Conservation (phyloP, 2,329 filamentous ascomycete genomes). For the Xylaria sp. region DNA sequence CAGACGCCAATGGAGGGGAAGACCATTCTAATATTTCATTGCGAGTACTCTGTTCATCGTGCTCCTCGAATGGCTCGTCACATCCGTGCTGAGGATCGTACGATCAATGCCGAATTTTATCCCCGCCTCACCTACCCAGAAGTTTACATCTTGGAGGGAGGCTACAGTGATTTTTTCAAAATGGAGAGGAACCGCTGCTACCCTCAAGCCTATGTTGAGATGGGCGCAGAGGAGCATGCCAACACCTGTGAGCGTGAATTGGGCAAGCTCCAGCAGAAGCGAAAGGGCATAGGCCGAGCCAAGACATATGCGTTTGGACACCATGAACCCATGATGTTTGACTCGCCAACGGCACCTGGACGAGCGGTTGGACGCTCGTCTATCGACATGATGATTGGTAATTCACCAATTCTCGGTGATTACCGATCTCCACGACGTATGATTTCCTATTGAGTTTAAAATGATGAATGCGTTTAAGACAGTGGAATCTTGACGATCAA, state of each 20-base stretch:
- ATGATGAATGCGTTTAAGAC: slow-evolving; percentile 16
- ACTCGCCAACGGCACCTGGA: slow-evolving; percentile 68
- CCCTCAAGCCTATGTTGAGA: slow-evolving; percentile 95
- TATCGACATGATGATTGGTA: slow-evolving; percentile 57
- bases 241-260: slow-evolving; percentile 94
- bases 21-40: slow-evolving; percentile 91
- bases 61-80: slow-evolving; percentile 96
- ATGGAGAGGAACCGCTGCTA: slow-evolving; percentile 83
- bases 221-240: slow-evolving; percentile 92
- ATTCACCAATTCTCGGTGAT: slow-evolving; percentile 57
- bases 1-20: slow-evolving; percentile 71
- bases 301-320: slow-evolving; percentile 97
- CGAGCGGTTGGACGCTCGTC: slow-evolving; percentile 55
- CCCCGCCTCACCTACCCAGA: slow-evolving; percentile 94
- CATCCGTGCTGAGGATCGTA: slow-evolving; percentile 88
- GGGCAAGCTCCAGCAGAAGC: slow-evolving; percentile 86
- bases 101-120: slow-evolving; percentile 85
- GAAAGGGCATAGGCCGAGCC: slow-evolving; percentile 84
- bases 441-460: slow-evolving; percentile 65
- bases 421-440: slow-evolving; percentile 69
- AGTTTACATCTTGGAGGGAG: slow-evolving; percentile 95
- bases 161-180: slow-evolving; percentile 92
- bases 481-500: slow-evolving; percentile 30
- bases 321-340: slow-evolving; percentile 64
- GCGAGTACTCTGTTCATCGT: slow-evolving; percentile 97